These are phyloP conservation scores for Citrus medica DNA, from an alignment of 345 rosid species.

Conservation along the genomic window DNA sequence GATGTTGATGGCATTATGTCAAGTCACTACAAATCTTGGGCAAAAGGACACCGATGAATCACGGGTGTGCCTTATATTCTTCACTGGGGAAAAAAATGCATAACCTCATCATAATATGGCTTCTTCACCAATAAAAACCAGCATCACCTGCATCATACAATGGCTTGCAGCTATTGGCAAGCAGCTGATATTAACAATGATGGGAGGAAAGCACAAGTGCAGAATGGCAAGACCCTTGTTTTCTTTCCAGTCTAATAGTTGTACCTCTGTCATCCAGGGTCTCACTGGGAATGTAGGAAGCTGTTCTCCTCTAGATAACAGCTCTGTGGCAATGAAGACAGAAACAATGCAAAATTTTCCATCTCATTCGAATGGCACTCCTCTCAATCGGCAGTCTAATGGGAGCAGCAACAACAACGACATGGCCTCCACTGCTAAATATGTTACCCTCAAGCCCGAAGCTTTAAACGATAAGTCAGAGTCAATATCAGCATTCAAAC, in stretches of 20 bases:
- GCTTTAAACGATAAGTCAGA: slow-evolving; percentile 34
- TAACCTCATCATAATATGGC: no score
- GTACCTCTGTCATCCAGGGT: slow-evolving; percentile 32
- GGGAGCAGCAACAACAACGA: slow-evolving; percentile 58
- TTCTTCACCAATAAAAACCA: background rate
- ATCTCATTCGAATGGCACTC: slow-evolving; percentile 34
- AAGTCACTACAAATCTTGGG: background rate
- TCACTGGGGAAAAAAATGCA: background rate
- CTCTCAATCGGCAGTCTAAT: slow-evolving; percentile 46
- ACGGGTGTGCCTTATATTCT: background rate
- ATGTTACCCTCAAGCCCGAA: slow-evolving; percentile 38
- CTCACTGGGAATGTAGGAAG: slow-evolving; percentile 50
- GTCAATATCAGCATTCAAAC: slow-evolving; percentile 37
- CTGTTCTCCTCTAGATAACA: slow-evolving; percentile 51
- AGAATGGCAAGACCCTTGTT: background rate
- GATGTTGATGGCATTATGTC: background rate
- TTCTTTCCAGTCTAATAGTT: slow-evolving; percentile 18
- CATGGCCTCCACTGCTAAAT: slow-evolving; percentile 45
- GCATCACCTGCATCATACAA: background rate
- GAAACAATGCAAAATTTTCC: slow-evolving; percentile 29
- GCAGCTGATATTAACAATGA: background rate
- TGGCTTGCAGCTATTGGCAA: slow-evolving; percentile 2
- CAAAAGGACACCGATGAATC: background rate
- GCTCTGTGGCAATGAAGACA: slow-evolving; percentile 40
- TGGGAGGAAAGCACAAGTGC: background rate